A percentile compares a stretch with the other conserved stretches of the same genome.
These are phyloP conservation scores for Salinomyces thailandicus DNA, from an alignment of 2,329 filamentous ascomycete genomes.

Conservation along the genomic window DNA sequence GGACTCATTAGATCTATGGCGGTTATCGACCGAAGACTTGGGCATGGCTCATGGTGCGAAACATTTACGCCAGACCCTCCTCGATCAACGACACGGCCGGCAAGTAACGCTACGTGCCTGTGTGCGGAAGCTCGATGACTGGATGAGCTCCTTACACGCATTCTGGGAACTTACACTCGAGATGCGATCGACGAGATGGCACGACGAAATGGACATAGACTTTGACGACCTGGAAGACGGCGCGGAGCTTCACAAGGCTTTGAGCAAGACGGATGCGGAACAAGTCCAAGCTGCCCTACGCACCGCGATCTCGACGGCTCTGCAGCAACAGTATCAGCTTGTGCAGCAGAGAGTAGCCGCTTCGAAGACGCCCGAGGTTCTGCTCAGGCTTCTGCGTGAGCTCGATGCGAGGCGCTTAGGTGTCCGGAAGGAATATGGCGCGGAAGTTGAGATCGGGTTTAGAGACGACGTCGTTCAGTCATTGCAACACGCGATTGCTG, in stretches of 20 bases:
- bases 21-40: conserved; percentile 15
- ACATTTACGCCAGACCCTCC: conserved; percentile 57
- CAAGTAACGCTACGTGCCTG: conserved; percentile 55
- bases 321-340: conserved; percentile 10
- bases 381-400: conserved; percentile 64
- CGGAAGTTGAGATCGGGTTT: neutral
- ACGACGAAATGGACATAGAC: conserved; percentile 56
- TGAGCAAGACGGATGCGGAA: conserved; percentile 63
- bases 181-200: conserved; percentile 60
- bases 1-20: conserved; percentile 13
- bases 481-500: neutral
- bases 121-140: conserved; percentile 55
- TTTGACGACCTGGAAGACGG: conserved; percentile 58
- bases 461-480: neutral
- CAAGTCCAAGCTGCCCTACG: conserved; percentile 35
- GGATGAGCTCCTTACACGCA: conserved; percentile 63
- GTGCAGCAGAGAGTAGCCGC: conserved; percentile 3
- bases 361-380: conserved; percentile 35
- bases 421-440: neutral
- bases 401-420: conserved; percentile 50
- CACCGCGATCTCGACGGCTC: conserved; percentile 8
- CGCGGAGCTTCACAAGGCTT: conserved; percentile 50
- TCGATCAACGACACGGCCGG: conserved; percentile 61
- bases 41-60: conserved; percentile 24
- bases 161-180: conserved; percentile 53